A percentile compares a stretch with the other conserved stretches of the same genome.
Evolutionary conservation across 805 yeast species (phyloP).

Genomic region (Candida alai): DNA sequence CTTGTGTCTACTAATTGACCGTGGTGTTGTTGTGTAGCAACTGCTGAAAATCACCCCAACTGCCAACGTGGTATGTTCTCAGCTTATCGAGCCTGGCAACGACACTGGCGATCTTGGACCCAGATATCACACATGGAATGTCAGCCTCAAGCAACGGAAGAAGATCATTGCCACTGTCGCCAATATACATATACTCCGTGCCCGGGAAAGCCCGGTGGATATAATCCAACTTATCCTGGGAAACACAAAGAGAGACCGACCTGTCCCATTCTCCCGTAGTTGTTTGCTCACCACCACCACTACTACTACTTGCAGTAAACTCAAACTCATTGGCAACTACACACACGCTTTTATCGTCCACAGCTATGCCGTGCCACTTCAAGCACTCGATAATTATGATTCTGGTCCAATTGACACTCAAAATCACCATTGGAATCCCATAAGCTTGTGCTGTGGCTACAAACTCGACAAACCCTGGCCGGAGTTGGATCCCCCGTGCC

Average conservation of each 20-base stretch:
- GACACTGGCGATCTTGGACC: constrained; percentile 26
- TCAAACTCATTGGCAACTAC: constrained; percentile 53
- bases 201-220: constrained; percentile 12
- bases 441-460: constrained; percentile 15
- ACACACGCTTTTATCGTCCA: constrained; percentile 15
- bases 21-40: constrained; percentile 1
- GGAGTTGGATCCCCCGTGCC: constrained; percentile 34
- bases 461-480: constrained; percentile 38
- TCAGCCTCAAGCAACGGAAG: constrained; percentile 46
- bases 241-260: constrained; percentile 40
- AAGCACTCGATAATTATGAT: constrained; percentile 39
- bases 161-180: constrained; percentile 62
- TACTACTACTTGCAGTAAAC: constrained; percentile 19
- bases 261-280: constrained; percentile 30
- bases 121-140: constrained; percentile 43
- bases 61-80: constrained; percentile 8
- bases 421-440: constrained; percentile 36
- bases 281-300: constrained; percentile 1
- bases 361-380: constrained; percentile 14
- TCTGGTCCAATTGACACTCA: constrained; percentile 65
- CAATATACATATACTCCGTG: constrained; percentile 43
- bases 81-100: constrained; percentile 7
- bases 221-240: constrained; percentile 44
- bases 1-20: background rate
- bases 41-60: constrained; percentile 7